These are phyloP conservation scores for Mortierella sp. DNA, from an alignment of 371 early-diverging fungal genomes.

Conservation along the genomic window DNA sequence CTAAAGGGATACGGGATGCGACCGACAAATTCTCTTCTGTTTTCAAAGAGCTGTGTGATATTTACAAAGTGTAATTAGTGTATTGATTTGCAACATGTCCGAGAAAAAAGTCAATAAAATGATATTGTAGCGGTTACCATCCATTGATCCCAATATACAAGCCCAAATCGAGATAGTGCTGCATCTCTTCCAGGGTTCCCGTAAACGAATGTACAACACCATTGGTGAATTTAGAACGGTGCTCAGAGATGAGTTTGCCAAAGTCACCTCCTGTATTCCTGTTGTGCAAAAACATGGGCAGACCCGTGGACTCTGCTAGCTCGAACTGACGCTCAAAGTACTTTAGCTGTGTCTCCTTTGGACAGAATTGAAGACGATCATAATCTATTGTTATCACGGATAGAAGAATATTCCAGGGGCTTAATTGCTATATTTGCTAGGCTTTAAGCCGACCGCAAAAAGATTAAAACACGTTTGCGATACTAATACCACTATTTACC, in stretches of 20 bases:
- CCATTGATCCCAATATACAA: conserved; percentile 98
- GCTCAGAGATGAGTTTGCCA: conserved; percentile 65
- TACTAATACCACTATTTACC: conserved; percentile 45
- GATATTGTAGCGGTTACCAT: conserved; percentile 62
- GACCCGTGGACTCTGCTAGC: conserved; percentile 76
- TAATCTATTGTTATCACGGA: conserved; percentile 69
- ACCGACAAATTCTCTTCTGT: conserved; percentile 88
- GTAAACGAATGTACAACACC: conserved; percentile 98
- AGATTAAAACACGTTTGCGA: too few species aligned
- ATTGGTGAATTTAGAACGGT: conserved; percentile 73
- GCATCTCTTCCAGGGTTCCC: conserved; percentile 85
- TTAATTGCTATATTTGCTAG: background rate
- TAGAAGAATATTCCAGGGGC: background rate
- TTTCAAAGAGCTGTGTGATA: conserved; percentile 77
- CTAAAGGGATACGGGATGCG: conserved; percentile 84
- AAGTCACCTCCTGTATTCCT: conserved; percentile 77
- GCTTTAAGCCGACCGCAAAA: too few species aligned
- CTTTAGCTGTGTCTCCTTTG: conserved; percentile 78
- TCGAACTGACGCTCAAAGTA: conserved; percentile 87
- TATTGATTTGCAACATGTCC: background rate
- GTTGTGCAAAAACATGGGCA: conserved; percentile 93
- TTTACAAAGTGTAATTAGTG: too few species aligned
- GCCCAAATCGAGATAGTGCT: conserved; percentile 77
- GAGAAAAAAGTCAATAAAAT: background rate
- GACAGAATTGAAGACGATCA: conserved; percentile 89